Percentiles rank a stretch among this genome's conserved stretches.
Conservation (phyloP, 2,329 filamentous ascomycete genomes). For the Diaporthe ampelina region DNA sequence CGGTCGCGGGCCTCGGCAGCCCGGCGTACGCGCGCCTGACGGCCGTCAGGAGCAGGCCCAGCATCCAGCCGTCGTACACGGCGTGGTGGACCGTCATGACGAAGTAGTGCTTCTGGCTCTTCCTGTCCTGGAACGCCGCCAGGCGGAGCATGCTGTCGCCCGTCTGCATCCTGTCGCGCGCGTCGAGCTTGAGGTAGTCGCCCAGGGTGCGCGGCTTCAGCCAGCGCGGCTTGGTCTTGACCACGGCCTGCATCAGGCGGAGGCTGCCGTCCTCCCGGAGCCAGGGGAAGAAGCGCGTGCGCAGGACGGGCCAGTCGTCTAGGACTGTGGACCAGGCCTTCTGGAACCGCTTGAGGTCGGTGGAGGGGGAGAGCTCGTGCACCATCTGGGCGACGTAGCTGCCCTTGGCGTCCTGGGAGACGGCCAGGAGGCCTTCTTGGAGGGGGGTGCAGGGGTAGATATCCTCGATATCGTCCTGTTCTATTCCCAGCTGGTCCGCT, state of each 20-base stretch:
- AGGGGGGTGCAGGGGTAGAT: conserved; percentile 49
- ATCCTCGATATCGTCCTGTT: conserved; percentile 43
- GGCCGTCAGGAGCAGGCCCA: conserved; percentile 22
- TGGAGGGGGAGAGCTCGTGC: conserved; percentile 28
- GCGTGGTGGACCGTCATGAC: conserved; percentile 36
- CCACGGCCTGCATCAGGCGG: conserved; percentile 3
- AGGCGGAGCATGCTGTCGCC: conserved; percentile 17
- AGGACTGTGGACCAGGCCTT: conserved; percentile 36
- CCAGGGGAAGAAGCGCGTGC: conserved; percentile 6
- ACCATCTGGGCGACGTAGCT: conserved; percentile 48
- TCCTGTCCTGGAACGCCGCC: conserved; percentile 10
- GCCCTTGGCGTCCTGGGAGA: conserved; percentile 44
- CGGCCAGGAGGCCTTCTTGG: conserved; percentile 49
- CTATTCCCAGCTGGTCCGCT: conserved; percentile 28
- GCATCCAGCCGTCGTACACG: conserved; percentile 37
- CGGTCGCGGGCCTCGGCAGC: background rate
- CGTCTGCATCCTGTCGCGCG: conserved; percentile 1
- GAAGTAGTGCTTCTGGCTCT: conserved; percentile 21
- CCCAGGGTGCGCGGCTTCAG: conserved; percentile 9
- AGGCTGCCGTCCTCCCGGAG: background rate
- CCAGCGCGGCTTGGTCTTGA: conserved; percentile 13
- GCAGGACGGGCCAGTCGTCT: background rate
- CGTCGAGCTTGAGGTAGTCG: conserved; percentile 5
- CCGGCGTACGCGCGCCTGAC: background rate
- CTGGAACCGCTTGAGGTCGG: conserved; percentile 38